phyloP scores from a whole-genome alignment of 371 early-diverging fungal genomes.

The Apophysomyces elegans region DNA sequence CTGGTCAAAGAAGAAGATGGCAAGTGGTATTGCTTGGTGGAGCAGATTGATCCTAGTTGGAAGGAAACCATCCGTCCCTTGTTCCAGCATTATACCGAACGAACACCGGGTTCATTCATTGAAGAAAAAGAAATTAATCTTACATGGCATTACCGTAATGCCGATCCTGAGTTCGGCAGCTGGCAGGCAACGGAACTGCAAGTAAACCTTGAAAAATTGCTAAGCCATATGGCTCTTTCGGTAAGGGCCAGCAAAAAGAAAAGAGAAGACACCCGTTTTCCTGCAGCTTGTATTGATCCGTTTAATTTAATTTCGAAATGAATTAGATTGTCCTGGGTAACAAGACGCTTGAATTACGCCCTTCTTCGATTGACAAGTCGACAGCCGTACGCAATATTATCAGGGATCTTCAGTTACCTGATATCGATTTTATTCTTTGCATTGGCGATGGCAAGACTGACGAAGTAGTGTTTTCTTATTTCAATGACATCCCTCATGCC shows the following conservation, averaged over 20 bases:
- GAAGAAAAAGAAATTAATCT: slow-evolving; percentile 91
- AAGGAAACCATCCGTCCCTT: slow-evolving; percentile 89
- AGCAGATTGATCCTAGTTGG: slow-evolving; percentile 90
- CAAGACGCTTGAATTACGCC: slow-evolving; percentile 94
- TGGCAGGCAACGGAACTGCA: slow-evolving; percentile 84
- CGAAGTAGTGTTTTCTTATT: slow-evolving; percentile 82
- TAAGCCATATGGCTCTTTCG: slow-evolving; percentile 92
- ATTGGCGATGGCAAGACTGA: slow-evolving; percentile 95
- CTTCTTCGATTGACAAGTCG: slow-evolving; percentile 89
- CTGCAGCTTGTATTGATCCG: background rate
- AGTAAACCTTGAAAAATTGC: slow-evolving; percentile 90
- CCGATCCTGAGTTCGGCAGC: slow-evolving; percentile 87
- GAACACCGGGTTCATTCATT: slow-evolving; percentile 93
- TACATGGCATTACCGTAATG: slow-evolving; percentile 93
- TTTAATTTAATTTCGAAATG: background rate
- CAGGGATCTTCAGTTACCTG: slow-evolving; percentile 63
- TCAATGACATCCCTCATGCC: slow-evolving; percentile 67
- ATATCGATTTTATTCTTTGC: slow-evolving; percentile 78
- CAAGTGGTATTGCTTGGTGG: slow-evolving; percentile 88
- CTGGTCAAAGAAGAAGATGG: slow-evolving; percentile 58
- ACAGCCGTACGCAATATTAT: slow-evolving; percentile 88
- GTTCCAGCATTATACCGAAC: slow-evolving; percentile 93
- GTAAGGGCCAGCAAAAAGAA: slow-evolving; percentile 39
- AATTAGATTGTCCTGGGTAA: slow-evolving; percentile 85
- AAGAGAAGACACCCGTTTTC: background rate